Evolutionary conservation across 768 basidiomycete species (phyloP), one percentile per base, ranked within the genome.

Genomic region (Pleurotus cornucopiae): DNA sequence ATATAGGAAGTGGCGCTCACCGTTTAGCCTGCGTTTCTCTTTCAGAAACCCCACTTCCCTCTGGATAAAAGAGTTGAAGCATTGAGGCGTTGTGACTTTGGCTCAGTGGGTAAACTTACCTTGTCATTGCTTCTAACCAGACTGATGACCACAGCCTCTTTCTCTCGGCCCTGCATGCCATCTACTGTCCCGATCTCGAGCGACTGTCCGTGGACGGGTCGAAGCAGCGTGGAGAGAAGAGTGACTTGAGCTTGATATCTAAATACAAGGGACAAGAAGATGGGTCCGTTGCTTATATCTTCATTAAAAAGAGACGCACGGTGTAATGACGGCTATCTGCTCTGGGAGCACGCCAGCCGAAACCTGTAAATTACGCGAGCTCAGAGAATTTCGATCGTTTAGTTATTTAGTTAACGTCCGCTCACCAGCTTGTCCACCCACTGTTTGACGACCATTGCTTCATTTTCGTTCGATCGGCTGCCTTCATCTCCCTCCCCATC

Each of bases 131-230:
- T 95, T 21, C 97, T 79, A 1, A 98, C 97, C 3, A 99, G 81
- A 61, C 85, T 91, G 53, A 99, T 90, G 20, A 98, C 83, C 39
- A 98, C 84, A 0, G 94, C 94, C 54, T 98, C 93, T 62, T 93
- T 93, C 68, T 99, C 96, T 48, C 97, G 83, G 0, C 96, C 96
- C 74, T 99, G 97, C 86, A 98, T 91, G 0, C 94, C 94, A 65
- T 98, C 97, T 1, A 98, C 94, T 0, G 89, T 92, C 1, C 95
- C 97, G 44, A 97, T 92, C 62, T 98, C 94, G 0, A 98, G 78
- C 21, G 74, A 73, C 0, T 75, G 68, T 0, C 88, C 89, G 62
- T 89, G 79, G n/a, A 73, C 66, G 0, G 88, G 84, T 20, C 88
- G 83, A 16, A 99, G 73, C 43, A 93, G 73, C 0, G 88, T 85